Conservation (phyloP, 164 flowering plant species). For the Vitis riparia region DNA sequence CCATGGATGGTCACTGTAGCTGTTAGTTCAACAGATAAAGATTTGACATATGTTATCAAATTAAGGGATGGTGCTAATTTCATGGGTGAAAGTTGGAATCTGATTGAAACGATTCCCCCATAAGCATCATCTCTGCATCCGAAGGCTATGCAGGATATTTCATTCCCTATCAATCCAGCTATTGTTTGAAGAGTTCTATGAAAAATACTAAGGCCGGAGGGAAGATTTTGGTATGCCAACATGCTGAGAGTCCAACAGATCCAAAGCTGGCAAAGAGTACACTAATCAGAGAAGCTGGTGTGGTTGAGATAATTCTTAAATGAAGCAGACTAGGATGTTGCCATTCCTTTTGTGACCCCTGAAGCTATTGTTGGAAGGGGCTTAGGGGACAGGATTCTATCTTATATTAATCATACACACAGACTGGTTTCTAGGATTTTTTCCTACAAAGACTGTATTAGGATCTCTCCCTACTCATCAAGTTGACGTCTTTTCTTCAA, state of each 20-base stretch:
- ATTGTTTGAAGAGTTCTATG: conserved; percentile 76
- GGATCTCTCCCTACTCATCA: conserved; percentile 68
- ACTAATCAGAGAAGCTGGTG: conserved; percentile 76
- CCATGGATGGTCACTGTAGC: conserved; percentile 62
- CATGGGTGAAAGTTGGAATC: conserved; percentile 68
- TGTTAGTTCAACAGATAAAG: conserved; percentile 78
- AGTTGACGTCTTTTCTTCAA: conserved; percentile 75
- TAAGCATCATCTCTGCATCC: conserved; percentile 64
- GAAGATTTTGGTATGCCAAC: conserved; percentile 68
- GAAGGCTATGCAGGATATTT: conserved; percentile 66
- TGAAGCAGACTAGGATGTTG: conserved; percentile 64
- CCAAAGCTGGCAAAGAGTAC: conserved; percentile 62
- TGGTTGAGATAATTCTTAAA: conserved; percentile 79
- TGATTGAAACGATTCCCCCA: conserved; percentile 35
- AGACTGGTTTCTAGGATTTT: conserved; percentile 55
- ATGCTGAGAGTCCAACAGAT: conserved; percentile 60
- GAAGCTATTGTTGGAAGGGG: conserved; percentile 56
- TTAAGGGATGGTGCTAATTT: conserved; percentile 48
- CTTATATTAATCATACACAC: conserved; percentile 57
- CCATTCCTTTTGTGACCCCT: conserved; percentile 69
- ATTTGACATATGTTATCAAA: conserved; percentile 55
- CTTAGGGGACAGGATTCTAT: conserved; percentile 45
- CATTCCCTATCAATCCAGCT: conserved; percentile 85
- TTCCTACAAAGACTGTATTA: conserved; percentile 54
- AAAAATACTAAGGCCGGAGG: conserved; percentile 56